A percentile compares a stretch with the other conserved stretches of the same genome.
Evolutionary conservation across 2,329 filamentous ascomycete genomes (phyloP).

Genomic region (Tolypocladium pustulatum): DNA sequence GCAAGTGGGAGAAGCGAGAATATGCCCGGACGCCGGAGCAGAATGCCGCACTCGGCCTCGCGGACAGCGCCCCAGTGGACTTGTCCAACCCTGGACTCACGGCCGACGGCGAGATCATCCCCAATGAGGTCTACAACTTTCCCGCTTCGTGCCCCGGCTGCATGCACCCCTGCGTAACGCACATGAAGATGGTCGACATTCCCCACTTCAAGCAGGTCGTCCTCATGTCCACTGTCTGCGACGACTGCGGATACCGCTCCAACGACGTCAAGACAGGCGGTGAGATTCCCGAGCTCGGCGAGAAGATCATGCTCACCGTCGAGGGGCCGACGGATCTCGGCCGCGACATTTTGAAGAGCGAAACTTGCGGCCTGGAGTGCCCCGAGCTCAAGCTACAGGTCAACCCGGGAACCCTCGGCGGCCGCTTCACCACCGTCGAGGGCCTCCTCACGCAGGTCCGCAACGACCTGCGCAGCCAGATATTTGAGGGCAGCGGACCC

Average conservation of each 20-base stretch:
- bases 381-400: slow-evolving; percentile 80
- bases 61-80: slow-evolving; percentile 46
- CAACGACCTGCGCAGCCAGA: slow-evolving; percentile 76
- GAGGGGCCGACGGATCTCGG: slow-evolving; percentile 62
- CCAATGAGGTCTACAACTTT: slow-evolving; percentile 88
- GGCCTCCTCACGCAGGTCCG: slow-evolving; percentile 87
- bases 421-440: slow-evolving; percentile 94
- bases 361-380: slow-evolving; percentile 79
- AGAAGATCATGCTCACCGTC: slow-evolving; percentile 70
- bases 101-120: slow-evolving; percentile 68
- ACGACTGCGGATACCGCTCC: slow-evolving; percentile 83
- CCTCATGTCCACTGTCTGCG: slow-evolving; percentile 88
- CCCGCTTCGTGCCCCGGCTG: slow-evolving; percentile 88
- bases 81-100: slow-evolving; percentile 39
- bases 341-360: slow-evolving; percentile 91
- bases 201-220: slow-evolving; percentile 97
- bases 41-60: slow-evolving; percentile 75
- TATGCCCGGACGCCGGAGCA: slow-evolving; percentile 76
- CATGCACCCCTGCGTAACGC: slow-evolving; percentile 73
- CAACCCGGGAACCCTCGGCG: slow-evolving; percentile 87
- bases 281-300: slow-evolving; percentile 76
- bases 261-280: slow-evolving; percentile 98
- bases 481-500: slow-evolving; percentile 64
- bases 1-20: slow-evolving; percentile 81
- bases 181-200: slow-evolving; percentile 99